These are phyloP conservation scores for Tubosaeta sp. DNA, from an alignment of 768 basidiomycete species.

Conservation along the genomic window DNA sequence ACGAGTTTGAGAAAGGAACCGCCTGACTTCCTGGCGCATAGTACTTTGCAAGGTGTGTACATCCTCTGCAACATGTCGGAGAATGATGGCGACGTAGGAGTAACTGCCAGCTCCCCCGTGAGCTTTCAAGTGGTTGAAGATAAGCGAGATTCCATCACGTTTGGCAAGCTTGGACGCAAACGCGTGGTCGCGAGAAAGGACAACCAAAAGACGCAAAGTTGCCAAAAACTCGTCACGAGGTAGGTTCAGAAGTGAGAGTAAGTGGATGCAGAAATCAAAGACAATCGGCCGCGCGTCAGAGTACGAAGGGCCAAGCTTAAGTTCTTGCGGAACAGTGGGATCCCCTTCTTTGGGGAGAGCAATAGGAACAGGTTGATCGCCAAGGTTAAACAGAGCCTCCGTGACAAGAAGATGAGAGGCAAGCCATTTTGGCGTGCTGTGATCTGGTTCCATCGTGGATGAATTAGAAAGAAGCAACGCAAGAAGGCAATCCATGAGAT, in stretches of 20 bases:
- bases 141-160: constrained; percentile 52
- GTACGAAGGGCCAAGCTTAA: constrained; percentile 59
- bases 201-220: constrained; percentile 74
- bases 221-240: constrained; percentile 82
- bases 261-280: constrained; percentile 71
- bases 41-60: constrained; percentile 53
- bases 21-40: constrained; percentile 81
- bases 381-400: constrained; percentile 74
- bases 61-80: constrained; percentile 93
- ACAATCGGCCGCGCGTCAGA: constrained; percentile 57
- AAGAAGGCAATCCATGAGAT: constrained; percentile 65
- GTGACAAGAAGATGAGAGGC: constrained; percentile 80
- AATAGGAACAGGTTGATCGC: constrained; percentile 66
- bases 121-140: constrained; percentile 66
- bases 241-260: constrained; percentile 61
- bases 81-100: constrained; percentile 78
- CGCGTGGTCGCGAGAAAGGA: constrained; percentile 71
- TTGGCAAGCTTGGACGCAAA: constrained; percentile 66
- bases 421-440: constrained; percentile 77
- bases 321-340: constrained; percentile 45
- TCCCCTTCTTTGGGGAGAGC: constrained; percentile 70
- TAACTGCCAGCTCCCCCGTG: constrained; percentile 63
- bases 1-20: constrained; percentile 73
- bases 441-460: constrained; percentile 46
- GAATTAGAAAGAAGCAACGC: constrained; percentile 61